phyloP scores from a whole-genome alignment of 2,329 filamentous ascomycete genomes.

The Gliomastix tumulicola region DNA sequence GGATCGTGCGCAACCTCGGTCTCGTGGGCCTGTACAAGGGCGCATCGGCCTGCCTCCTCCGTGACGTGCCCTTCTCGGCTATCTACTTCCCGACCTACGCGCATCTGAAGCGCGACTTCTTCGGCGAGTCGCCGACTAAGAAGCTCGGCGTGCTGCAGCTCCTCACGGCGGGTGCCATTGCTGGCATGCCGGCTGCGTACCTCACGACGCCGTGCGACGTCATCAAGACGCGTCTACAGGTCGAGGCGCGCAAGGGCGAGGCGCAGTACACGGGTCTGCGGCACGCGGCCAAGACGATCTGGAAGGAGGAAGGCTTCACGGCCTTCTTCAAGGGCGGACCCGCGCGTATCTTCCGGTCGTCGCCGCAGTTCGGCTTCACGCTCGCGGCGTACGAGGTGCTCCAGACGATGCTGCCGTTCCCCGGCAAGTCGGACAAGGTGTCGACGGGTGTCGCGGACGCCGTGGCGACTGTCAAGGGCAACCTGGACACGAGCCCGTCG shows the following conservation, averaged over 20 bases:
- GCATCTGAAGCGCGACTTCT: constrained; percentile 89
- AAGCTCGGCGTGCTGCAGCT: constrained; percentile 88
- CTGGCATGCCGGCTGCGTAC: constrained; percentile 87
- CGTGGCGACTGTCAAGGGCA: constrained; percentile 33
- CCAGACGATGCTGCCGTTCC: constrained; percentile 68
- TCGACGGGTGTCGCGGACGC: constrained; percentile 53
- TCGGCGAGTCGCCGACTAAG: constrained; percentile 81
- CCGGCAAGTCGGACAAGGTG: constrained; percentile 42
- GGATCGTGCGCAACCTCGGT: constrained; percentile 95
- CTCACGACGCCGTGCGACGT: constrained; percentile 96
- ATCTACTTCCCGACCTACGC: constrained; percentile 98
- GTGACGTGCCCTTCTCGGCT: constrained; percentile 94
- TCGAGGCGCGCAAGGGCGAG: constrained; percentile 95
- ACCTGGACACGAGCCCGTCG: constrained; percentile 39
- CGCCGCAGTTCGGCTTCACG: constrained; percentile 96
- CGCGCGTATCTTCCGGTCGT: constrained; percentile 89
- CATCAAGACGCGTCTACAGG: constrained; percentile 97
- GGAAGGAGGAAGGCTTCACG: constrained; percentile 83
- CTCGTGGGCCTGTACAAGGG: constrained; percentile 95
- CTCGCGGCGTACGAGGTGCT: constrained; percentile 91
- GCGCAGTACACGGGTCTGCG: constrained; percentile 78
- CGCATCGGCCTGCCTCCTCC: constrained; percentile 85
- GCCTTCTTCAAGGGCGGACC: constrained; percentile 99
- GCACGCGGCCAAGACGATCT: constrained; percentile 78
- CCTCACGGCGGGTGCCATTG: constrained; percentile 88